These are phyloP conservation scores for Sarcodon aspratus DNA, from an alignment of 768 basidiomycete species.

Conservation along the genomic window DNA sequence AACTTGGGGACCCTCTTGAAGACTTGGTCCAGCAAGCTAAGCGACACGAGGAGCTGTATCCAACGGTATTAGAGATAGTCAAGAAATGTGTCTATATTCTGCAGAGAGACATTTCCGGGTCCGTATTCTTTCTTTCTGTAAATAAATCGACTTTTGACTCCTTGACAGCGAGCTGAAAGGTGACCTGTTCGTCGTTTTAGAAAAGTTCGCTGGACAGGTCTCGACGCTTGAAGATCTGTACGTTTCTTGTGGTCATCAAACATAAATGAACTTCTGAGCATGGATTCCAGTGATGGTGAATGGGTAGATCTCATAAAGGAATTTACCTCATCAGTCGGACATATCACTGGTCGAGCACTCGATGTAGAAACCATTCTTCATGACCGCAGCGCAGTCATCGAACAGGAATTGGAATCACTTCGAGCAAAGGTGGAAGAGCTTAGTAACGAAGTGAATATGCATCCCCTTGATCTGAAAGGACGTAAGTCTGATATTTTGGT, in stretches of 20 bases:
- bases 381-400: slow-evolving; percentile 29
- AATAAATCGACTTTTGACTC: background rate
- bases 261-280: background rate
- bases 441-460: slow-evolving; percentile 45
- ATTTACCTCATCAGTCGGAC: slow-evolving; percentile 49
- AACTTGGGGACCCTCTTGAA: slow-evolving; percentile 43
- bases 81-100: slow-evolving; percentile 44
- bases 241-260: slow-evolving; percentile 9
- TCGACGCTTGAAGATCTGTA: slow-evolving; percentile 54
- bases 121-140: background rate
- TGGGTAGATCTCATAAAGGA: slow-evolving; percentile 54
- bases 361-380: slow-evolving; percentile 35
- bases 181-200: slow-evolving; percentile 45
- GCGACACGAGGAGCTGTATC: slow-evolving; percentile 52
- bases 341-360: slow-evolving; percentile 54
- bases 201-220: slow-evolving; percentile 56
- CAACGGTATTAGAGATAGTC: slow-evolving; percentile 48
- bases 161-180: slow-evolving; percentile 46
- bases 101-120: slow-evolving; percentile 48
- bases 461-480: background rate
- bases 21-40: slow-evolving; percentile 51
- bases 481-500: background rate
- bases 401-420: slow-evolving; percentile 52
- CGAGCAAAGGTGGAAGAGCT: slow-evolving; percentile 51
- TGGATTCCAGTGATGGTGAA: slow-evolving; percentile 33